Evolutionary conservation across 805 yeast species (phyloP), one percentile per base, ranked within the genome.

Genomic region (Jamesozyma rosinii): DNA sequence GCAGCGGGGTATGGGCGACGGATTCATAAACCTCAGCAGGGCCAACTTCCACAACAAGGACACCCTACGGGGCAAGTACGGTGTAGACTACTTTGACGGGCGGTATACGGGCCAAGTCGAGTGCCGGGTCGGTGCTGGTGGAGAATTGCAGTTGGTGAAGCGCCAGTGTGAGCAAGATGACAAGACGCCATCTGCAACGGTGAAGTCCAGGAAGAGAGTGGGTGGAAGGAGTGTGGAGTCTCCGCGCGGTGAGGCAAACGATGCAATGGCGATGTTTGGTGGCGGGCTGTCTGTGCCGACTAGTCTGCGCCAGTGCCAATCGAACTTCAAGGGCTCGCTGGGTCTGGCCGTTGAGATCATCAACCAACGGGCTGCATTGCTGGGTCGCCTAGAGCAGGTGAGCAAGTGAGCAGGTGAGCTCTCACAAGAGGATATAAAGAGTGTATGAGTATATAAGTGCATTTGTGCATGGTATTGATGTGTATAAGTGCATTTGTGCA

Each of bases 31-130:
- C 31, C 48, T 62, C 19, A 51, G 58, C 17, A 52, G 63, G 41
- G 64, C 65, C 4, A 58, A 62, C 40, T 62, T 52, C 44, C 53
- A 56, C 41, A 59, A 59, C 42, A 60, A 60, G 34, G 58, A 59
- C 41, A 45, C 63, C 0, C 42, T 61, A 29, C 44, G 60, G 33
- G 64, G 63, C 4, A 47, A 54, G 20, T 61, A 57, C 40, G 66
- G 66, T n/a, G 33, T 40, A 33, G 63, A 59, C 40, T 60, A 61
- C 37, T 61, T 61, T 58, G 63, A 60, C 44, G 47, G 56, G 26
- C 45, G 54, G 0, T 58, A 53, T 40, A 49, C 34, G n/a, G 65
- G 66, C 9, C 49, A 51, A 29, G 30, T 50, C 15, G 37, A 30
- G 4, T 52, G 54, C 0, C 21, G 43, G 8, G 35, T 46, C n/a